phyloP scores from a whole-genome alignment of 306 rosid species.

The Prunus persica region DNA sequence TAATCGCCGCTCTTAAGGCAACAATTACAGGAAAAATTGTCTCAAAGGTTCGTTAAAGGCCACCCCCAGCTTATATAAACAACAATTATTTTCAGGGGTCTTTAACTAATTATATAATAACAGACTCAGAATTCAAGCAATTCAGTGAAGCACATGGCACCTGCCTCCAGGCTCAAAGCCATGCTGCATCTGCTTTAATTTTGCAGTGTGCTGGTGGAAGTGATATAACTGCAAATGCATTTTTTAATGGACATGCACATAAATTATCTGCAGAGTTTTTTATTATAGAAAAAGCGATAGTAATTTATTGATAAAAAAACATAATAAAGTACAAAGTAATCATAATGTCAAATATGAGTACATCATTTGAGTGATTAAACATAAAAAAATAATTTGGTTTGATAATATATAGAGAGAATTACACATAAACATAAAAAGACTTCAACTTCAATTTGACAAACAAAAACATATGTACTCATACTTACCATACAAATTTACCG shows the following conservation, averaged over 20 bases:
- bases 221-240: background rate
- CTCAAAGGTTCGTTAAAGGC: slow-evolving; percentile 10
- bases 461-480: no score
- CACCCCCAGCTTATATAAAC: background rate
- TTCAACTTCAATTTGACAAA: no score
- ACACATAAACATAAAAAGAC: no score
- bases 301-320: no score
- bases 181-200: background rate
- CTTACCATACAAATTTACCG: no score
- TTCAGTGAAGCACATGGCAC: background rate
- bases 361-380: no score
- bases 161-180: background rate
- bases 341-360: no score
- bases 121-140: slow-evolving; percentile 2
- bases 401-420: no score
- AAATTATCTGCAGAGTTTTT: background rate
- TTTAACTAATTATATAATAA: background rate
- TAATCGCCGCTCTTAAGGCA: slow-evolving; percentile 19
- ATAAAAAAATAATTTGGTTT: no score
- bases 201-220: background rate
- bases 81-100: background rate
- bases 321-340: no score
- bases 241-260: background rate
- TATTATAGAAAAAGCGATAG: no score
- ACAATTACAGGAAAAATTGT: slow-evolving; percentile 8